These are phyloP conservation scores for Nyssa sinensis DNA, from an alignment of 148 eudicot species.

Conservation along the genomic window DNA sequence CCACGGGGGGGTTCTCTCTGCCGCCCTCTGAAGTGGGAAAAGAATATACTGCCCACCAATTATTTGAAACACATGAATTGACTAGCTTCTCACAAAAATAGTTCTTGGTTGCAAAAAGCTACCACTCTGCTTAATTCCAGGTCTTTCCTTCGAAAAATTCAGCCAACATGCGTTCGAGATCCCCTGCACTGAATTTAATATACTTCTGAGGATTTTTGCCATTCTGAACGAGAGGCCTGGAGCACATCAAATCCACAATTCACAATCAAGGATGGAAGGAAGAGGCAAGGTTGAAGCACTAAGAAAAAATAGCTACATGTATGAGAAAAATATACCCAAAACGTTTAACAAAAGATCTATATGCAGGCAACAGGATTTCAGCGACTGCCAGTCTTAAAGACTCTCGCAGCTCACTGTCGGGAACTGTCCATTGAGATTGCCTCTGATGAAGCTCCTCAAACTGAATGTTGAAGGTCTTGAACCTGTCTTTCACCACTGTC, in stretches of 20 bases:
- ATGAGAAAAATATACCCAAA: conserved; percentile 58
- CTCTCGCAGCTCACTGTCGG: conserved; percentile 91
- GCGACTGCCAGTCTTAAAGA: conserved; percentile 89
- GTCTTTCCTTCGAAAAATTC: conserved; percentile 91
- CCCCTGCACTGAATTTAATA: conserved; percentile 75
- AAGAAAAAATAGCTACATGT: too few relatives aligned
- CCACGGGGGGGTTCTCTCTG: too few relatives aligned
- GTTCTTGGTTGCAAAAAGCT: conserved; percentile 12
- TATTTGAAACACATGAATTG: not conserved
- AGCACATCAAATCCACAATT: conserved; percentile 15
- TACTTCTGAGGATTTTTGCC: conserved; percentile 88
- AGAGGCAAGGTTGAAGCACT: too few relatives aligned
- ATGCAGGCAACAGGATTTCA: conserved; percentile 93
- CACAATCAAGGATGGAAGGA: not conserved
- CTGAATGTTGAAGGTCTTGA: conserved; percentile 74
- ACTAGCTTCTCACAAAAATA: not conserved
- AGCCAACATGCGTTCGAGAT: conserved; percentile 87
- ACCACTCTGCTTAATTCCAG: conserved; percentile 62
- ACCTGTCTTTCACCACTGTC: conserved; percentile 76
- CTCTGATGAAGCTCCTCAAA: conserved; percentile 94
- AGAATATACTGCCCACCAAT: not conserved
- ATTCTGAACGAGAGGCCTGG: conserved; percentile 69
- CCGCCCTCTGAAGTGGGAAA: not conserved
- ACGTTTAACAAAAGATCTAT: conserved; percentile 68
- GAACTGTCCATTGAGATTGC: conserved; percentile 97